phyloP scores from a whole-genome alignment of 805 yeast genomes.

The Saccharomyces kudriavzevii region DNA sequence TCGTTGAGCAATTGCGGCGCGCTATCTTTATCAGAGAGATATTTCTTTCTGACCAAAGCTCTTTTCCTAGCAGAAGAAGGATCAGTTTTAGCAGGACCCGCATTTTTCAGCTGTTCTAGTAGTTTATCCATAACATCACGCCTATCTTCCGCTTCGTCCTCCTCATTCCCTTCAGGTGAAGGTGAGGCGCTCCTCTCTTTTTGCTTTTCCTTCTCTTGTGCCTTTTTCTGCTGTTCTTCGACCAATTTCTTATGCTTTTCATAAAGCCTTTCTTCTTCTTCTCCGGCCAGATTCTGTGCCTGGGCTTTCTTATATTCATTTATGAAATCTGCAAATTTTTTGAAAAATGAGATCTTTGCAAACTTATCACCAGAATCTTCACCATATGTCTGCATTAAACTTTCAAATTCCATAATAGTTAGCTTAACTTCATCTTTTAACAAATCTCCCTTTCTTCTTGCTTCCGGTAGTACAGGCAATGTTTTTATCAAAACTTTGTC shows the following conservation, averaged over 20 bases:
- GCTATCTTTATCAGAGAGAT: conserved; percentile 28
- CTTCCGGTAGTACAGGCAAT: conserved; percentile 61
- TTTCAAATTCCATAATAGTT: conserved; percentile 57
- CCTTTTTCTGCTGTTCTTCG: conserved; percentile 29
- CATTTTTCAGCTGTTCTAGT: conserved; percentile 77
- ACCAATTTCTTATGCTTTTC: conserved; percentile 63
- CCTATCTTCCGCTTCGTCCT: conserved; percentile 20
- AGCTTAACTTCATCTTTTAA: conserved; percentile 55
- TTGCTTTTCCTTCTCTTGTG: conserved; percentile 15
- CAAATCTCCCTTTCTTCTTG: conserved; percentile 59
- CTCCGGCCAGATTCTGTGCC: conserved; percentile 66
- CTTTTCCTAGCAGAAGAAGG: conserved; percentile 73
- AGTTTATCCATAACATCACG: conserved; percentile 72
- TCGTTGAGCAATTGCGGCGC: conserved; percentile 9
- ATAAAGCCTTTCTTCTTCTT: conserved; percentile 70
- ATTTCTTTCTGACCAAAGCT: conserved; percentile 62
- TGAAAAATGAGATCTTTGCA: conserved; percentile 63
- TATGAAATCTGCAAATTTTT: conserved; percentile 71
- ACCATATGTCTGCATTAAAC: conserved; percentile 79
- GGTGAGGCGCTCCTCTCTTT: conserved; percentile 2
- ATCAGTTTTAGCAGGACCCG: conserved; percentile 72
- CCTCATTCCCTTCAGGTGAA: conserved; percentile 7
- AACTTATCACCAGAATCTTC: conserved; percentile 70
- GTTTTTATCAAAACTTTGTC: conserved; percentile 63
- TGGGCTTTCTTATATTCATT: conserved; percentile 73